Evolutionary conservation across 768 basidiomycete genomes (phyloP), one percentile per base, ranked within the genome.

Genomic region (Cystobasidium ongulense): DNA sequence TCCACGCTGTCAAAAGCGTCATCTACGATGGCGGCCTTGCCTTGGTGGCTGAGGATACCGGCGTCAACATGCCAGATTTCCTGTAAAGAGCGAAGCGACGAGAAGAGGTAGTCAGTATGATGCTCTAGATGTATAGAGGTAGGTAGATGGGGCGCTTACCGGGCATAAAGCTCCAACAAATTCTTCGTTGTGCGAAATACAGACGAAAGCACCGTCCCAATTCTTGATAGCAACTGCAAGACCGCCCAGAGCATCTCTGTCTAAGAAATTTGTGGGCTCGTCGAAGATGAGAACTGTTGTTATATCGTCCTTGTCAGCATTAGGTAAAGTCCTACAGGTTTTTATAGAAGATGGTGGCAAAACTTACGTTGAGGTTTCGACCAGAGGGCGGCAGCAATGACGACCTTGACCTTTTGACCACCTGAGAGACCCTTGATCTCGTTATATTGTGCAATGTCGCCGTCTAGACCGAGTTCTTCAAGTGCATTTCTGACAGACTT

Each of bases 391-490:
- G 94, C 94, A 18, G 90, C 94, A 74, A 84, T 82, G 77, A 83
- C 82, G 72, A 84, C 83, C 77, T 80, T 80, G 70, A 98, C 96
- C 82, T 98, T 97, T 81, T 98, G 94, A 75, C 93, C 94, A 82
- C 95, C 95, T 21, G 91, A 94, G 54, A 97, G 83, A 43, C 95
- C 94, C 39, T 87, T 86, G 79, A 97, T 93, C 83, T 98, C 94
- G 79, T 96, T 95, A 83, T 98, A 97, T 82, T 96, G 92, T 13
- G 94, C 94, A 74, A 97, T 97, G 83, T 97, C 92, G 52, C 94
- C 94, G 82, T 97, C 92, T 43, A 98, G 85, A 39, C 94, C 95
- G 76, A 98, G 91, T 77, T 93, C 93, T 81, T 96, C 92, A 57
- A 98, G 83, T 77, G 94, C 91, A 82, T 93, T 91, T 76, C 94